phyloP scores from a whole-genome alignment of 2,329 filamentous ascomycete species.

The Coniochaeta sp. region DNA sequence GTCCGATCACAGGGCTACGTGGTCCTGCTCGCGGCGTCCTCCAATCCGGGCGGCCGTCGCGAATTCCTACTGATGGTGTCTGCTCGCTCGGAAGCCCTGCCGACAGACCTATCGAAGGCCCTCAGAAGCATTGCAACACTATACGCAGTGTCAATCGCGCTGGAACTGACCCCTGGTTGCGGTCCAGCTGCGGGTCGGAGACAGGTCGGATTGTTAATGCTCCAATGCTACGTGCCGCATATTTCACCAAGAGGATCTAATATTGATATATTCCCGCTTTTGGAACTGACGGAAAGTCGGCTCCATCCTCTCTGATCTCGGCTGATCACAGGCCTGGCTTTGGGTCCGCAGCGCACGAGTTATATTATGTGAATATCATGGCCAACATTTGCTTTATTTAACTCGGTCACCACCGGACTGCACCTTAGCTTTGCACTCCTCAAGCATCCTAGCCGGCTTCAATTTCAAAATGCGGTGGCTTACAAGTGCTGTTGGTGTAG shows the following conservation, averaged over 20 bases:
- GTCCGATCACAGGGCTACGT: too few relatives aligned
- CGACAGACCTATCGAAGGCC: background rate
- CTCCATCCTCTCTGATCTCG: slow-evolving; percentile 5
- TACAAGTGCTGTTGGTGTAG: slow-evolving; percentile 15
- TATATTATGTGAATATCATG: background rate
- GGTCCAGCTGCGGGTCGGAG: background rate
- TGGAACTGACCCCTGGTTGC: background rate
- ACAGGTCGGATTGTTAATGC: background rate
- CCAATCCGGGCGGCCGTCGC: too few relatives aligned
- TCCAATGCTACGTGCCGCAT: background rate
- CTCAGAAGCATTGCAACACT: background rate
- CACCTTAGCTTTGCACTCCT: background rate
- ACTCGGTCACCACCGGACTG: background rate
- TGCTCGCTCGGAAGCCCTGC: background rate
- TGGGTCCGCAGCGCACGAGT: background rate
- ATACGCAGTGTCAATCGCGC: background rate
- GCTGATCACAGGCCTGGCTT: background rate
- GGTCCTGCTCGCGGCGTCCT: too few relatives aligned
- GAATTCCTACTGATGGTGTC: too few relatives aligned
- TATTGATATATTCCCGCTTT: slow-evolving; percentile 7
- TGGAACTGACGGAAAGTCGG: slow-evolving; percentile 11
- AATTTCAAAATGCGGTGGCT: slow-evolving; percentile 23
- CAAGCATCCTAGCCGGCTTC: background rate
- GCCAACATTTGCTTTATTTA: background rate
- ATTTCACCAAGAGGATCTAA: slow-evolving; percentile 2